phyloP scores from a whole-genome alignment of 352 stramenopile genomes.

The Globisporangium emineosum region DNA sequence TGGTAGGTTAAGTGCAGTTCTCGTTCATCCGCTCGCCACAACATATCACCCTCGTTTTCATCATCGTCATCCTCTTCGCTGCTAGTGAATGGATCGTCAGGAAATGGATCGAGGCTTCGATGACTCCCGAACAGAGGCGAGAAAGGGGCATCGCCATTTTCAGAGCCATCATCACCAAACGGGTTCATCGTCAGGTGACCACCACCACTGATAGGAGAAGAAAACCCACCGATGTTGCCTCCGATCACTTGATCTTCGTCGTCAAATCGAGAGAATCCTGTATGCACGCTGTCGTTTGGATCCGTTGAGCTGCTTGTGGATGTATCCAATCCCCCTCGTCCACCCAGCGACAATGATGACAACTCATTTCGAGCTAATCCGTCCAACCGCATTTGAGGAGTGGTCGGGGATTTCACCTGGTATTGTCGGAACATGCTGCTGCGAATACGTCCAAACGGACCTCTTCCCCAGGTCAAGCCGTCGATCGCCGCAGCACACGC shows the following conservation, averaged over 20 bases:
- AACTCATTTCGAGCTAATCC: background rate
- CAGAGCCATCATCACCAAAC: slow-evolving; percentile 5
- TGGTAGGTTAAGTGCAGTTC: background rate
- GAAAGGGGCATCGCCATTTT: background rate
- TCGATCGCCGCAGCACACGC: slow-evolving; percentile 56
- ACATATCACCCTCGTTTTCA: background rate
- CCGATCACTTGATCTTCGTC: background rate
- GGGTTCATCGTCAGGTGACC: slow-evolving; percentile 2
- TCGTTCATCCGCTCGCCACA: background rate
- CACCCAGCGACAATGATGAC: background rate
- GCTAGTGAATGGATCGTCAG: slow-evolving; percentile 23
- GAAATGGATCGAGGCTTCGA: slow-evolving; percentile 19
- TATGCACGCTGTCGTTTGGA: slow-evolving; percentile 1
- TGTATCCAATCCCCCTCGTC: background rate
- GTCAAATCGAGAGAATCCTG: slow-evolving; percentile 4
- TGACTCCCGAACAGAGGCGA: slow-evolving; percentile 1
- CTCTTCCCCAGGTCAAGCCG: slow-evolving; percentile 67
- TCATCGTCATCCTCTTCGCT: slow-evolving; percentile 21
- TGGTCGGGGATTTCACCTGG: slow-evolving; percentile 55
- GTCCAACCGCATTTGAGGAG: slow-evolving; percentile 14
- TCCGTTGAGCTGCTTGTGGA: slow-evolving; percentile 3
- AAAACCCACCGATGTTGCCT: background rate
- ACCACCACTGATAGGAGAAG: background rate
- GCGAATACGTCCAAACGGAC: slow-evolving; percentile 57
- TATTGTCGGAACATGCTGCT: slow-evolving; percentile 80